Evolutionary conservation across 495 filamentous ascomycete species (phyloP), one percentile per base, ranked within the genome.

Genomic region (Penicillium bialowiezense): DNA sequence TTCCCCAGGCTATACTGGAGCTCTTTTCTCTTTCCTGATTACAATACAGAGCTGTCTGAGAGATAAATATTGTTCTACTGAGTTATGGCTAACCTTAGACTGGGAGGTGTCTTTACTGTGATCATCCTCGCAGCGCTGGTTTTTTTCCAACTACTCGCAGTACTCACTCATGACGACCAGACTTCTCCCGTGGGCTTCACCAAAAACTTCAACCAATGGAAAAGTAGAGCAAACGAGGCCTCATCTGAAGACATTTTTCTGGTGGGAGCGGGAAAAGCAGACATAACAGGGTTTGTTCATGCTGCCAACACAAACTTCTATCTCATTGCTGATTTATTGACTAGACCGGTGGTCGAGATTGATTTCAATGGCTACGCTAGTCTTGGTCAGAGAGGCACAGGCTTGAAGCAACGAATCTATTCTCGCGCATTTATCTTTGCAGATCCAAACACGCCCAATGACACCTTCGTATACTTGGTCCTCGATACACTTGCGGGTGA

Each of bases 311-410:
- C 9, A 7, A 41, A 24, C 23, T 26, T 23, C 10, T 19, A 21
- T 5, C 2, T 8, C 12, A 14, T 14, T 14, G 10, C 44, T 63
- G 28, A 56, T 15, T 19, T 21, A 8, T 1, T 13, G 13, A 33
- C 4, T 38, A 64, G 86, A 5, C 91, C 90, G 3, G 88, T 93
- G n/a, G 90, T 92, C 3, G 90, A 95, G 65, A 80, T 96, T 59
- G 88, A 89, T 51, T 74, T 96, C 58, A 95, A 93, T 81, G 93
- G 93, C 43, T 98, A 97, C 74, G 93, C 93, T 10, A 84, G 90
- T 59, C 69, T 86, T n/a, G 81, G 83, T 20, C 93, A 98, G 61
- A 67, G 93, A 31, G 92, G 93, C 33, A 83, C 86, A 15, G 93
- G 93, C 20, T 74, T 98, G 15, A 87, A 91, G 35, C 93, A 98